Evolutionary conservation across 495 filamentous ascomycete species (phyloP), one percentile per base, ranked within the genome.

Genomic region (Chaetomium cochliodes): DNA sequence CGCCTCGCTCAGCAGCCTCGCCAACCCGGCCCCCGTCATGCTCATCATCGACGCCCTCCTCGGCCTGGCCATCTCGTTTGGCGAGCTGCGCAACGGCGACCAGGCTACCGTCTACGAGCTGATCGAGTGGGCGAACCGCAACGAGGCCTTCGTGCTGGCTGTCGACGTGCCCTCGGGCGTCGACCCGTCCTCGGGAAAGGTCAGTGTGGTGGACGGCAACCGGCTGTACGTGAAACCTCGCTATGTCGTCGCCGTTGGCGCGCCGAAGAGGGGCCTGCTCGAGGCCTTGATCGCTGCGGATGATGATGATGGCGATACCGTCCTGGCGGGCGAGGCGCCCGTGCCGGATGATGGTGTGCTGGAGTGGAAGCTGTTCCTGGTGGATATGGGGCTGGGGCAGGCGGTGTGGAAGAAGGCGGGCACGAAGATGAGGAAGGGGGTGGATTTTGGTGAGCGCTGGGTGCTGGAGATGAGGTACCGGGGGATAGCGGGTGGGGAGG

Each of bases 21-120:
- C 67, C 25, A 75, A 73, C 30, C 71, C 76, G n/a, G 72, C 69
- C 51, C 73, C 86, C 1, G 84, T 92, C 3, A 91, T 93, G 52
- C 76, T 97, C 58, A 90, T 97, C 59, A 81, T 98, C 39, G 94
- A 98, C 76, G 92, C 92, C 2, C 76, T 98, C 20, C 84, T 98
- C 4, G 91, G 91, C 22, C 87, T 92, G 58, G 90, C 93, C 57
- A 81, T 91, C 51, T 85, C 87, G 11, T 96, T 96, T 68, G 91
- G 96, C 46, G 90, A 93, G 60, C 80, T 96, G 30, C 80, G 89
- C 23, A 89, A 85, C 12, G 89, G 90, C 47, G 91, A 96, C 66
- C 91, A 93, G 72, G 89, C 87, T 0, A 87, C 86, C 3, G 91
- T 90, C 3, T 92, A 90, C 67, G 88, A 92, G 65, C 82, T 96